Evolutionary conservation across 805 yeast genomes (phyloP), one percentile per base, ranked within the genome.

Genomic region (Pichia heedii): DNA sequence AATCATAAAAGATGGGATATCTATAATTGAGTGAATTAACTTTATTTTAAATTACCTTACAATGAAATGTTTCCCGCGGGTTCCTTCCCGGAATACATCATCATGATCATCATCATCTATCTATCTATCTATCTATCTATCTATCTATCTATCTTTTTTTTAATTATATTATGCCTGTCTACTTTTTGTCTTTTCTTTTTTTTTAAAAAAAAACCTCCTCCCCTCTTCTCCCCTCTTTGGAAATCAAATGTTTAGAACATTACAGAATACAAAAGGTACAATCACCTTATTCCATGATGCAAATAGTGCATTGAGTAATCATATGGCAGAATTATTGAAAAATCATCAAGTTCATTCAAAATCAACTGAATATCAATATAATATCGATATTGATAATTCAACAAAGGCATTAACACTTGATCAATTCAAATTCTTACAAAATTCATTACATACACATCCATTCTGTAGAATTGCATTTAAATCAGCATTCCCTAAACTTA

Each of bases 1-100:
- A 62, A 69, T 1, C 96, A 87, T 57, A 69, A 93, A 48, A 68
- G 93, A 41, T 68, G 33, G 19, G 38, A 75, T 2, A 84, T 36
- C 3, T 36, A 36, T 18, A 26, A 13, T 13, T n/a, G n/a, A n/a
- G n/a, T n/a, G n/a, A n/a, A n/a, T n/a, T n/a, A n/a, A n/a, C n/a
- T n/a, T n/a, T n/a, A n/a, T n/a, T n/a, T n/a, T n/a, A n/a, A n/a
- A n/a, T n/a, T n/a, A n/a, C n/a, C n/a, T n/a, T n/a, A n/a, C n/a
- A n/a, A n/a, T n/a, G n/a, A n/a, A n/a, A n/a, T n/a, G n/a, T n/a
- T n/a, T n/a, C n/a, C n/a, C n/a, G n/a, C n/a, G n/a, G n/a, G n/a
- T n/a, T 24, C 27, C 26, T 24, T 24, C 11, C 26, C 26, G n/a
- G n/a, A n/a, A n/a, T n/a, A n/a, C n/a, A n/a, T n/a, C n/a, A n/a